Percentiles rank a stretch among this genome's conserved stretches.
Evolutionary conservation across 305 asterid species (phyloP).

Genomic region (Solanum aculeatissimum): DNA sequence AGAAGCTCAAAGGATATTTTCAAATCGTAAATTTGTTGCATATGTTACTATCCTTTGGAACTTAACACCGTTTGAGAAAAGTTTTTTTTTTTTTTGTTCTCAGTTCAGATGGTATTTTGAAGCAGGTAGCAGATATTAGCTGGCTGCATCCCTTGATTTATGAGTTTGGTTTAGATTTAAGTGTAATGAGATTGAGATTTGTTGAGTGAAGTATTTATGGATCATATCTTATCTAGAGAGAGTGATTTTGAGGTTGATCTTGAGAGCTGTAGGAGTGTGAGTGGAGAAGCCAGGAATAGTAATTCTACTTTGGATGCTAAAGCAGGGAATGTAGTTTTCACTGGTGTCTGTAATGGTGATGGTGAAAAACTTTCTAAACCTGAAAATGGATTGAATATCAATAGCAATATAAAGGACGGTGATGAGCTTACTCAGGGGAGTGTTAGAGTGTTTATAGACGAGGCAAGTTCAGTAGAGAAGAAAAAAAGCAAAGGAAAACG

Average conservation of each 20-base stretch:
- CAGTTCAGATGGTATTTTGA: not conserved
- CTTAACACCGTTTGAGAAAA: not conserved
- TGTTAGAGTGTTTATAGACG: constrained; percentile 12
- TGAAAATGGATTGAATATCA: constrained; percentile 10
- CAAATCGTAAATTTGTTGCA: not conserved
- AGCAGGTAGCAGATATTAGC: not conserved
- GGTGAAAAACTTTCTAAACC: constrained; percentile 5
- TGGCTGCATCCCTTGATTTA: not conserved
- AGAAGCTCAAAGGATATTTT: not conserved
- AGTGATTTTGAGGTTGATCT: constrained; percentile 33
- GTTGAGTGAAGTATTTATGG: constrained; percentile 6
- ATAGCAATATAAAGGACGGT: not conserved
- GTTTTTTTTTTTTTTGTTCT: not conserved
- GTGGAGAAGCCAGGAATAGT: constrained; percentile 11
- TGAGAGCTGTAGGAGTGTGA: constrained; percentile 14
- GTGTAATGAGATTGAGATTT: not conserved
- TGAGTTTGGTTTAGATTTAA: not conserved
- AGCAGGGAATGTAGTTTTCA: not conserved
- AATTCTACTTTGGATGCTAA: not conserved
- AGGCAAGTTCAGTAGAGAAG: constrained; percentile 13
- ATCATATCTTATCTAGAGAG: constrained; percentile 18
- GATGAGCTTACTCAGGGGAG: constrained; percentile 12
- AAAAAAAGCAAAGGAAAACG: constrained; percentile 43
- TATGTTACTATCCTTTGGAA: not conserved
- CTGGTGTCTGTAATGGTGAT: constrained; percentile 3